These are phyloP conservation scores for Larix kaempferi DNA, from an alignment of 75 land plant species.

Conservation along the genomic window DNA sequence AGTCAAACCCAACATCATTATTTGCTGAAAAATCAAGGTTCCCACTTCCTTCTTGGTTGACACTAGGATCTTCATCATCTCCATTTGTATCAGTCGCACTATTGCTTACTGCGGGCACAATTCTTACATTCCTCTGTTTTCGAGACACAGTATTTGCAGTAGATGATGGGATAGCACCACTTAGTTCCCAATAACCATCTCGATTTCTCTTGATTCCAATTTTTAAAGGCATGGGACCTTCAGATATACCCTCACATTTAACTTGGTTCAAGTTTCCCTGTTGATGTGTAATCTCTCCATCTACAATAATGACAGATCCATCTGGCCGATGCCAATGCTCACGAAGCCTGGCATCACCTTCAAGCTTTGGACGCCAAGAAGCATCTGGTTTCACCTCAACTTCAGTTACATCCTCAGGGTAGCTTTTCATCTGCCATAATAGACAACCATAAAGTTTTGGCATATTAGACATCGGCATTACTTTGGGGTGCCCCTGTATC, in stretches of 20 bases:
- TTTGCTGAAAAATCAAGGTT: constrained; percentile 48
- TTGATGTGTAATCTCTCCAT: constrained; percentile 21
- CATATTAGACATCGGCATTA: background rate
- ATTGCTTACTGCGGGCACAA: constrained; percentile 42
- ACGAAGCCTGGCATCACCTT: constrained; percentile 32
- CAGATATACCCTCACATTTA: constrained; percentile 64
- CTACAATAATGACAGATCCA: constrained; percentile 33
- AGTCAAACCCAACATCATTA: constrained; percentile 52
- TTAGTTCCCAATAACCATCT: constrained; percentile 83
- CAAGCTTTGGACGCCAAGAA: constrained; percentile 82
- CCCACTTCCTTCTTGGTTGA: constrained; percentile 64
- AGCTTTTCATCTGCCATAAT: constrained; percentile 56
- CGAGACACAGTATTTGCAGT: constrained; percentile 21
- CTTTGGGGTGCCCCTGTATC: background rate
- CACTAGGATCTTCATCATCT: constrained; percentile 82
- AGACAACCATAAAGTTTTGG: background rate
- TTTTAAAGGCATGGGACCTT: constrained; percentile 48
- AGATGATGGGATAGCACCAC: constrained; percentile 33
- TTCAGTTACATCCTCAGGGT: constrained; percentile 91
- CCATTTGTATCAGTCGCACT: constrained; percentile 77
- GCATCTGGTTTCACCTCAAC: constrained; percentile 96
- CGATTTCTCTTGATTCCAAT: constrained; percentile 68
- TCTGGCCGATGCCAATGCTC: constrained; percentile 51
- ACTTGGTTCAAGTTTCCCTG: constrained; percentile 26
- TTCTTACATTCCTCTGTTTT: constrained; percentile 9